Evolutionary conservation across 202 grass and related monocot genomes (phyloP).

Genomic region (Zizania palustris): DNA sequence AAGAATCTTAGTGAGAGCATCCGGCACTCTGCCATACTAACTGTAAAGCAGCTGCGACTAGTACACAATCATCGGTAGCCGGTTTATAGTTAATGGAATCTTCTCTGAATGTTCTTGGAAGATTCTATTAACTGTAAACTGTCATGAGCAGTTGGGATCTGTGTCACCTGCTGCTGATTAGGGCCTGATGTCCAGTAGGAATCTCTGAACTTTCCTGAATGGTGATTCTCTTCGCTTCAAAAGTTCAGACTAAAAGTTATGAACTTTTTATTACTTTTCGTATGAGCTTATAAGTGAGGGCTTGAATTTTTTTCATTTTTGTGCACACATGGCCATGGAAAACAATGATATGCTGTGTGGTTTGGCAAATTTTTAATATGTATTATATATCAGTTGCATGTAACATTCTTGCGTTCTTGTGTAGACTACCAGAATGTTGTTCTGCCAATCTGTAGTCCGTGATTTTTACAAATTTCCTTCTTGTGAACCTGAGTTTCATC

Average conservation of each 20-base stretch:
- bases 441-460: background rate
- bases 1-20: background rate
- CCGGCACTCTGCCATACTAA: too few relatives aligned
- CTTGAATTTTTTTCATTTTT: too few relatives aligned
- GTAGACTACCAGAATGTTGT: too few relatives aligned
- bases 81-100: background rate
- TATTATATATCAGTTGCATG: too few relatives aligned
- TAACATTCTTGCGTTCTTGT: too few relatives aligned
- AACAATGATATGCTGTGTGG: background rate
- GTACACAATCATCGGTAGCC: too few relatives aligned
- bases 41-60: background rate
- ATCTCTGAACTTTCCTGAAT: slow-evolving; percentile 14
- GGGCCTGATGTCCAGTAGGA: too few relatives aligned
- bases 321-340: too few relatives aligned
- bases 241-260: background rate
- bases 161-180: background rate
- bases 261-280: too few relatives aligned
- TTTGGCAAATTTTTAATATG: background rate
- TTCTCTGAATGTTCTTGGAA: background rate
- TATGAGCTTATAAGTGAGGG: too few relatives aligned
- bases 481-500: background rate
- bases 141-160: background rate
- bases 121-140: slow-evolving; percentile 23
- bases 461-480: background rate
- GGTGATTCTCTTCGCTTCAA: background rate